Evolutionary conservation across 2,329 filamentous ascomycete species (phyloP).

Genomic region (Fusarium tupiense): DNA sequence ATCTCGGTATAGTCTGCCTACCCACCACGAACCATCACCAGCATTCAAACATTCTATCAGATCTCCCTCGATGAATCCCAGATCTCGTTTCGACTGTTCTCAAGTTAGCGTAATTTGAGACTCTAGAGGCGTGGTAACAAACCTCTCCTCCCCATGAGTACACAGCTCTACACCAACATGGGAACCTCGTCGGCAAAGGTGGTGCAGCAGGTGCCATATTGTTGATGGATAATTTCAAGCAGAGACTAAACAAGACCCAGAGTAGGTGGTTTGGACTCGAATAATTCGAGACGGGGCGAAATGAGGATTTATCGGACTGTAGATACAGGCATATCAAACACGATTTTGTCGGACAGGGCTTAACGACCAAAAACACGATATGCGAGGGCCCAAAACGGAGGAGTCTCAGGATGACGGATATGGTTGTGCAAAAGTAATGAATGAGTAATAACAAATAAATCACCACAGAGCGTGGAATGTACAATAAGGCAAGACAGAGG

Average conservation of each 20-base stretch:
- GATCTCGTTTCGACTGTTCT: slow-evolving; percentile 83
- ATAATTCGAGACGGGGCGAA: slow-evolving; percentile 20
- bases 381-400: slow-evolving; percentile 2
- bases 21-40: slow-evolving; percentile 98
- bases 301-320: slow-evolving; percentile 24
- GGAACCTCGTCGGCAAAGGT: slow-evolving; percentile 79
- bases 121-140: slow-evolving; percentile 26
- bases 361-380: slow-evolving; percentile 24
- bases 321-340: slow-evolving; percentile 40
- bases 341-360: slow-evolving; percentile 11
- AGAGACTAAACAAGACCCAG: slow-evolving; percentile 11
- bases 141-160: slow-evolving; percentile 95
- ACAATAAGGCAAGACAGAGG: slow-evolving; percentile 11
- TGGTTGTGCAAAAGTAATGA: slow-evolving; percentile 1
- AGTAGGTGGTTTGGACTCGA: slow-evolving; percentile 15
- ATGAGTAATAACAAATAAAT: slow-evolving; percentile 13
- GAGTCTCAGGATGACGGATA: slow-evolving; percentile 5
- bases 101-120: slow-evolving; percentile 33
- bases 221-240: slow-evolving; percentile 19
- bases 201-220: slow-evolving; percentile 66
- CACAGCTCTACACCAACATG: slow-evolving; percentile 89
- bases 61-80: slow-evolving; percentile 97
- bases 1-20: slow-evolving; percentile 88
- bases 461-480: slow-evolving; percentile 13
- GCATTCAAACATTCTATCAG: slow-evolving; percentile 98